A percentile compares a stretch with the other conserved stretches of the same genome.
Conservation (phyloP, 1,284 basidiomycete genomes). For the Ceratobasidium sp. region DNA sequence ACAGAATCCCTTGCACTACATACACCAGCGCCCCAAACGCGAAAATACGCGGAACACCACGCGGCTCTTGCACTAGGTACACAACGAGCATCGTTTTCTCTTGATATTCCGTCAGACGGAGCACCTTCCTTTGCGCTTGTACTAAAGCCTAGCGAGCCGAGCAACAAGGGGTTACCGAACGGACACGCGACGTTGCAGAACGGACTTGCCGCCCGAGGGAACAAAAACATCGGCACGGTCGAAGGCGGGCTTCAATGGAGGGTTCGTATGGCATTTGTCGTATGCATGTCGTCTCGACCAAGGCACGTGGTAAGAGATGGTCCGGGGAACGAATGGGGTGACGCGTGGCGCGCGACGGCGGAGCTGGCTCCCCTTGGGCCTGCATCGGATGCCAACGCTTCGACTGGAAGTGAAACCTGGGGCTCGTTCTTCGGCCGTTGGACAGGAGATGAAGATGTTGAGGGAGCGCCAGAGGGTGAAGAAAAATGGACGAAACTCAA, state of each 20-base stretch:
- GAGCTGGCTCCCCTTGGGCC: slow-evolving; percentile 65
- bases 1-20: slow-evolving; percentile 78
- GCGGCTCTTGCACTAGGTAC: slow-evolving; percentile 76
- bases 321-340: slow-evolving; percentile 69
- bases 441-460: slow-evolving; percentile 58
- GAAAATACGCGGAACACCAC: slow-evolving; percentile 83
- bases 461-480: slow-evolving; percentile 52
- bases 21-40: slow-evolving; percentile 61
- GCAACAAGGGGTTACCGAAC: slow-evolving; percentile 54
- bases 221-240: slow-evolving; percentile 43
- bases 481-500: slow-evolving; percentile 70
- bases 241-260: slow-evolving; percentile 86
- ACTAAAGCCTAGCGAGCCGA: slow-evolving; percentile 46
- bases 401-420: slow-evolving; percentile 57
- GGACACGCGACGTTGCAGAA: not conserved
- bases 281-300: slow-evolving; percentile 62
- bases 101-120: slow-evolving; percentile 90
- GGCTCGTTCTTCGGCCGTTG: slow-evolving; percentile 62
- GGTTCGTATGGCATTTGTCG: slow-evolving; percentile 67
- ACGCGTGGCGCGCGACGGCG: slow-evolving; percentile 68
- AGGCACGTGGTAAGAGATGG: slow-evolving; percentile 69
- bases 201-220: slow-evolving; percentile 38
- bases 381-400: not conserved
- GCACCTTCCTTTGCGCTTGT: slow-evolving; percentile 76
- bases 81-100: slow-evolving; percentile 79